Evolutionary conservation across 75 land plant species (phyloP).

Genomic region (Pinus albicaulis): DNA sequence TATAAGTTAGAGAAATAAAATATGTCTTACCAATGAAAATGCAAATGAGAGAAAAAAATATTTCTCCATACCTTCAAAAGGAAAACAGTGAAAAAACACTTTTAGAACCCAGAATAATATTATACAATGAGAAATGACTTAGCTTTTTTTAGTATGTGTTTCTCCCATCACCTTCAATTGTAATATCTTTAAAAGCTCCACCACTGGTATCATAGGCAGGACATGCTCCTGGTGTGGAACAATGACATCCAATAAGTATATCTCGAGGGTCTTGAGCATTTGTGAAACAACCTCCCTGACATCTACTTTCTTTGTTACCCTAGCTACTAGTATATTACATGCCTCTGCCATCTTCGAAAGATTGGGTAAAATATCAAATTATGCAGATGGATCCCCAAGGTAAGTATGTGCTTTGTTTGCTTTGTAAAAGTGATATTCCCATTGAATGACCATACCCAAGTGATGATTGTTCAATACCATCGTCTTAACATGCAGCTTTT

Average conservation of each 20-base stretch:
- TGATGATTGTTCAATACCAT: slow-evolving; percentile 70
- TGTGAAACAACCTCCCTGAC: slow-evolving; percentile 63
- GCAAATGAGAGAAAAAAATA: too few relatives aligned
- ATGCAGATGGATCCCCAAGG: slow-evolving; percentile 72
- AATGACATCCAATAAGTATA: slow-evolving; percentile 85
- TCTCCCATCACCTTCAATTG: slow-evolving; percentile 78
- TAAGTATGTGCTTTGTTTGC: slow-evolving; percentile 86
- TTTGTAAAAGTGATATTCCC: slow-evolving; percentile 52
- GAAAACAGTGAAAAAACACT: too few relatives aligned
- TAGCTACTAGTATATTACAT: slow-evolving; percentile 70
- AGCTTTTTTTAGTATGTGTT: slow-evolving; percentile 8
- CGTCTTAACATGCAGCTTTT: slow-evolving; percentile 83
- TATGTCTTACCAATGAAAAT: too few relatives aligned
- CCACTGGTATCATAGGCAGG: slow-evolving; percentile 91
- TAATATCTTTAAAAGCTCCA: slow-evolving; percentile 80
- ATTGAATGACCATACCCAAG: slow-evolving; percentile 48
- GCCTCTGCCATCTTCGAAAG: slow-evolving; percentile 80
- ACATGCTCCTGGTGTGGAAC: slow-evolving; percentile 97
- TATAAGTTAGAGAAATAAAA: too few relatives aligned
- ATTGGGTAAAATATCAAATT: slow-evolving; percentile 75
- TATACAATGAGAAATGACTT: background rate
- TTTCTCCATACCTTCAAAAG: too few relatives aligned
- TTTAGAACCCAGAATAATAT: too few relatives aligned
- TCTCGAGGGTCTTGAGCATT: slow-evolving; percentile 92
- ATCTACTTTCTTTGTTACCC: slow-evolving; percentile 57